Base-by-base conservation (phyloP, 331 rosid species). In the Saraca asoca region DNA sequence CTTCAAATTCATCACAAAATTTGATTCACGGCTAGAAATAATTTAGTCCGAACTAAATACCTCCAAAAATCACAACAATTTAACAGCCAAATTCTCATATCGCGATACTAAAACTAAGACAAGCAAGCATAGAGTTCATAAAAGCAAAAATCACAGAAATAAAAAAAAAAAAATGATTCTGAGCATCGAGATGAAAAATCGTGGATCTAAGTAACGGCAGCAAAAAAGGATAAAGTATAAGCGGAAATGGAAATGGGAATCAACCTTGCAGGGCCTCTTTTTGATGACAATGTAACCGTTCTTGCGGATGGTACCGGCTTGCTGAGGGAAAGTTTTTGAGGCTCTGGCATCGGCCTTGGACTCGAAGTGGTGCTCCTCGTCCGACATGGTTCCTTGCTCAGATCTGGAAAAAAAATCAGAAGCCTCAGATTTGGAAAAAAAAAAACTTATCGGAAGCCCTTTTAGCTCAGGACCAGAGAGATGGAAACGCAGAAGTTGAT, bases 331-430 rank as follows among this genome's bases (percentile, higher is more conserved):
- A 33, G 98, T 92, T 77, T 92, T 92, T 33, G 98, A 92, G 50
- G 98, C 98, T 16, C 98, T 96, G 57, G 98, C 96, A 61, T 92
- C 98, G 45, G 87, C 96, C 82, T 92, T 92, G 7, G 96, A 80
- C 85, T 92, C 98, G 66, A 92, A 92, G 44, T 92, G 98, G 70
- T 92, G 98, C 78, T 92, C 98, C 77, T 92, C 98, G 91, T 92
- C 98, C 5, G 98, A 92, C 96, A 92, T 91, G 71, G 75, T 71
- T 77, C 53, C 14, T n/a, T 15, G 19, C 19, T 39, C 43, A 39
- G 3, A 51, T 20, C n/a, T n/a, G n/a, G n/a, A n/a, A n/a, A n/a
- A n/a, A n/a, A n/a, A n/a, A n/a, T n/a, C n/a, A n/a, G n/a, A n/a
- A n/a, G n/a, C n/a, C n/a, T n/a, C n/a, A n/a, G n/a, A n/a, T n/a